phyloP scores from a whole-genome alignment of 2,329 filamentous ascomycete species.

The Gaeumannomyces tritici region DNA sequence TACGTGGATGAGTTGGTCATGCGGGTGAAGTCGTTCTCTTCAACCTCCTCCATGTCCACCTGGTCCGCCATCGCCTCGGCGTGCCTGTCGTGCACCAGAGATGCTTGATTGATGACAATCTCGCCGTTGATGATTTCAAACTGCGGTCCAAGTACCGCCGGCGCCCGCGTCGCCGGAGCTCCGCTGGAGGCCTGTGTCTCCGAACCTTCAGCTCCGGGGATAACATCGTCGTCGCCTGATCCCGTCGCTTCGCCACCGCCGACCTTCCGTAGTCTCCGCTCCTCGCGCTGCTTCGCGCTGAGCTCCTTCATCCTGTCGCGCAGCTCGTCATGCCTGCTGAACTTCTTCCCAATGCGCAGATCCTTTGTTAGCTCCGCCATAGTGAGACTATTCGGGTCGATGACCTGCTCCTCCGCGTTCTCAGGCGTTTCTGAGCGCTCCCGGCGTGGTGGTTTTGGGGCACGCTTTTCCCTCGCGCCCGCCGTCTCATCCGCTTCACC shows the following conservation, averaged over 20 bases:
- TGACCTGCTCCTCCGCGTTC: slow-evolving; percentile 49
- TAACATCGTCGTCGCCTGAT: slow-evolving; percentile 7
- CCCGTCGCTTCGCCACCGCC: slow-evolving; percentile 9
- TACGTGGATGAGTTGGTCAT: slow-evolving; percentile 62
- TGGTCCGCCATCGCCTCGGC: slow-evolving; percentile 45
- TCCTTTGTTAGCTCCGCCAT: slow-evolving; percentile 67
- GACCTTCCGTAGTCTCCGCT: slow-evolving; percentile 27
- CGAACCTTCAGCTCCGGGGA: slow-evolving; percentile 7
- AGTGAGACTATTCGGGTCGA: slow-evolving; percentile 57
- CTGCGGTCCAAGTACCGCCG: slow-evolving; percentile 33
- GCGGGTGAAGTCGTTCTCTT: slow-evolving; percentile 71
- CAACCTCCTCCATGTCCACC: slow-evolving; percentile 50
- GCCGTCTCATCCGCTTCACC: background rate
- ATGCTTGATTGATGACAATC: slow-evolving; percentile 61
- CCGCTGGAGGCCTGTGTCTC: slow-evolving; percentile 1
- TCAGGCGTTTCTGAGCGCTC: slow-evolving; percentile 49
- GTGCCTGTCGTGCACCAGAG: slow-evolving; percentile 59
- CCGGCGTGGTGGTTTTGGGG: slow-evolving; percentile 18
- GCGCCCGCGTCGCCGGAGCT: slow-evolving; percentile 7
- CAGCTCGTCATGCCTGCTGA: slow-evolving; percentile 64
- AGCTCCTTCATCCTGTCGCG: slow-evolving; percentile 52
- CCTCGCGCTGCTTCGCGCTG: slow-evolving; percentile 15
- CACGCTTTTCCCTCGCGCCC: slow-evolving; percentile 12
- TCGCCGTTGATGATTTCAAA: slow-evolving; percentile 62
- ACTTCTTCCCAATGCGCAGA: slow-evolving; percentile 62